A percentile compares a stretch with the other conserved stretches of the same genome.
Evolutionary conservation across 2,329 filamentous ascomycete genomes (phyloP).

Genomic region (Aspergillus tanneri): DNA sequence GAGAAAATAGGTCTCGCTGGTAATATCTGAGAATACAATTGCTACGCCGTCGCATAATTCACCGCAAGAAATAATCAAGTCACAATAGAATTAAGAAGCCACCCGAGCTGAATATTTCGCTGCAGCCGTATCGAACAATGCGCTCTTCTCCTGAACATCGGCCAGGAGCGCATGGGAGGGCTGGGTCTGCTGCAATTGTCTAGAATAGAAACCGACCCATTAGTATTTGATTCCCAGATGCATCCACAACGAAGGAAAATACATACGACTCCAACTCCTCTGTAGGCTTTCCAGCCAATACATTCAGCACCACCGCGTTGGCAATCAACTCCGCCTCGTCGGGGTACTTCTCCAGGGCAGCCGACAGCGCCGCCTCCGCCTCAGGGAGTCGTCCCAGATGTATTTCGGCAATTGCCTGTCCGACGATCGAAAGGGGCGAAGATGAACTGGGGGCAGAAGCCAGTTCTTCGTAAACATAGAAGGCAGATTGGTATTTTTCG

Average conservation of each 20-base stretch:
- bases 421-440: conserved; percentile 71
- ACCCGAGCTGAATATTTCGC: conserved; percentile 86
- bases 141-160: conserved; percentile 81
- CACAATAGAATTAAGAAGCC: conserved; percentile 26
- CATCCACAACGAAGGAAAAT: background rate
- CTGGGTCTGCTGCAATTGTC: conserved; percentile 52
- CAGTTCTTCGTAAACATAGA: conserved; percentile 96
- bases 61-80: conserved; percentile 18
- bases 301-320: conserved; percentile 76
- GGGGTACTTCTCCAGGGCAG: conserved; percentile 73
- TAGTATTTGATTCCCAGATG: conserved; percentile 24
- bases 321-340: conserved; percentile 73
- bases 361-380: conserved; percentile 79
- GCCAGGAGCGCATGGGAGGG: conserved; percentile 68
- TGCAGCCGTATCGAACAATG: conserved; percentile 81
- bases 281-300: conserved; percentile 71
- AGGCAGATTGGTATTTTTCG: conserved; percentile 93
- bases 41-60: conserved; percentile 22
- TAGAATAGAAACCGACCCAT: conserved; percentile 14
- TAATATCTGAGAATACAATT: conserved; percentile 17
- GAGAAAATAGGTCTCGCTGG: conserved; percentile 10
- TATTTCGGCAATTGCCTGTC: conserved; percentile 86
- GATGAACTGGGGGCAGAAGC: conserved; percentile 82
- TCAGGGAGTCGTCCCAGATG: conserved; percentile 87
- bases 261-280: conserved; percentile 63